Percentiles rank a stretch among this genome's conserved stretches.
Conservation (phyloP, 345 rosid species). For the Eutrema heterophyllum region DNA sequence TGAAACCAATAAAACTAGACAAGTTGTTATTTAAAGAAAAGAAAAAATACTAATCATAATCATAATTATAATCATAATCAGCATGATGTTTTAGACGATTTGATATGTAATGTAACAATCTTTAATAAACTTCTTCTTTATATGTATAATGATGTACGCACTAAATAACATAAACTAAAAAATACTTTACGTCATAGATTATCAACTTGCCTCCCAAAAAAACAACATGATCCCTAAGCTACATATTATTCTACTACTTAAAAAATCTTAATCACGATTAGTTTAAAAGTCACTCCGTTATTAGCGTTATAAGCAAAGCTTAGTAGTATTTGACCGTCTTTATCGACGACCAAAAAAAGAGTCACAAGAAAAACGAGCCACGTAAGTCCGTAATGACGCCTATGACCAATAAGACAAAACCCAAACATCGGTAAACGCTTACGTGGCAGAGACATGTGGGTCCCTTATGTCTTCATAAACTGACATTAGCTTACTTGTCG, state of each 20-base stretch:
- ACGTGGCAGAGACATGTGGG: conserved; percentile 47
- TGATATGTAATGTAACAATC: neutral
- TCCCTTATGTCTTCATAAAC: conserved; percentile 39
- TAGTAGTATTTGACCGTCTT: conserved; percentile 14
- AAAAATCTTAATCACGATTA: neutral
- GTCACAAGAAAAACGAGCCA: conserved; percentile 17
- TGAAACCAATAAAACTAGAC: neutral
- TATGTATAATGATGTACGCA: neutral
- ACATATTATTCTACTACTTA: neutral
- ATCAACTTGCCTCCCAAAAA: conserved; percentile 22
- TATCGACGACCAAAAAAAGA: conserved; percentile 19
- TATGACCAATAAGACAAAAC: conserved; percentile 18
- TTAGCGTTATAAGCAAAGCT: conserved; percentile 28
- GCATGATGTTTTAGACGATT: neutral
- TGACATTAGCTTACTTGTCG: conserved; percentile 23
- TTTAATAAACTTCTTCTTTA: neutral
- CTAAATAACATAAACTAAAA: neutral
- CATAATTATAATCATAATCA: conserved; percentile 12
- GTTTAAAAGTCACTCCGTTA: conserved; percentile 12
- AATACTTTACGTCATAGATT: conserved; percentile 15
- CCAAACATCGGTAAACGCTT: conserved; percentile 25
- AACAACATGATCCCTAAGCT: conserved; percentile 27
- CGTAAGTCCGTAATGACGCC: conserved; percentile 29
- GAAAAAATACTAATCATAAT: neutral
- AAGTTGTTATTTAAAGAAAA: too few species aligned